A percentile compares a stretch with the other conserved stretches of the same genome.
phyloP scores from a whole-genome alignment of 805 yeast species.

The Blastobotrys parvus region DNA sequence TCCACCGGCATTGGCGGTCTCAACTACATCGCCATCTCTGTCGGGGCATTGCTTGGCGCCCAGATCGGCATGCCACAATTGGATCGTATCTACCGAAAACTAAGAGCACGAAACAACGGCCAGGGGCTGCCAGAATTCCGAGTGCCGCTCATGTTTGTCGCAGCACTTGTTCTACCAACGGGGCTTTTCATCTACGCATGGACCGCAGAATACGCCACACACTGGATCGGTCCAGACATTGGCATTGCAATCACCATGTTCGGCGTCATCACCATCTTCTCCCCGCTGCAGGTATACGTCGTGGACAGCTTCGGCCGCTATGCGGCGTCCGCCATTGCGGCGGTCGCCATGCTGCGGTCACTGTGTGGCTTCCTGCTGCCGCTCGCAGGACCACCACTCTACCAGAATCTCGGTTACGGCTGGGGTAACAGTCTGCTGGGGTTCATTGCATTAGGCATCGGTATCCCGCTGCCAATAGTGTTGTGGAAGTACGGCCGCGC shows the following conservation, averaged over 20 bases:
- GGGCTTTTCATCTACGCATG: constrained; percentile 68
- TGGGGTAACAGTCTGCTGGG: constrained; percentile 64
- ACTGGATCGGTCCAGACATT: constrained; percentile 56
- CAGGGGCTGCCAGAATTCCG: constrained; percentile 53
- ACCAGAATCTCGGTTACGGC: constrained; percentile 47
- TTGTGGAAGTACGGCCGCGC: constrained; percentile 47
- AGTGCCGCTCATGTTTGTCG: constrained; percentile 43
- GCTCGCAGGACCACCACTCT: constrained; percentile 52
- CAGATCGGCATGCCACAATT: constrained; percentile 38
- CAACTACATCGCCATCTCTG: constrained; percentile 47
- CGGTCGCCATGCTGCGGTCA: constrained; percentile 58
- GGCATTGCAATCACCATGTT: constrained; percentile 55
- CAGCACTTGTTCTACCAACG: constrained; percentile 47
- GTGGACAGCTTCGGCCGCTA: constrained; percentile 61
- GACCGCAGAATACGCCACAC: constrained; percentile 49
- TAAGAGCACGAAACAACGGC: constrained; percentile 39
- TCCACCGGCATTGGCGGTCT: constrained; percentile 44
- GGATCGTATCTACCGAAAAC: constrained; percentile 33
- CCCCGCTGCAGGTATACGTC: constrained; percentile 52
- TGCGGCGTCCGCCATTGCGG: constrained; percentile 60
- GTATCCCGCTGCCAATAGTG: constrained; percentile 52
- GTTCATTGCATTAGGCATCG: constrained; percentile 45
- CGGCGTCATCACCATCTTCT: constrained; percentile 52
- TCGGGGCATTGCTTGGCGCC: constrained; percentile 47
- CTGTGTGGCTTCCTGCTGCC: constrained; percentile 64